phyloP scores from a whole-genome alignment of 2,329 filamentous ascomycete genomes.

The Calonectria hongkongensis region DNA sequence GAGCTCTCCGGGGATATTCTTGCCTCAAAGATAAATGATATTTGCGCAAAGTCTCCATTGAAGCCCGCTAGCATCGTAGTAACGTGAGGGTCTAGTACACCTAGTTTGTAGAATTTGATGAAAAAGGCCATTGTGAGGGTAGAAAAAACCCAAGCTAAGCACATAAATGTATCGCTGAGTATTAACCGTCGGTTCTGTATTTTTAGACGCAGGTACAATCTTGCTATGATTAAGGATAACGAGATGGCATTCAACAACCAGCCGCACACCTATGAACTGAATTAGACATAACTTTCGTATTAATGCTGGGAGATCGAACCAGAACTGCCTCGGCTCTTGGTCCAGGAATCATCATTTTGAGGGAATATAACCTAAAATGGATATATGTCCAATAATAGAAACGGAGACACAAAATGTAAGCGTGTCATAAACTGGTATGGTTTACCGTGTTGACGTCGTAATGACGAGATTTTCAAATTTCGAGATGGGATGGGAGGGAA shows the following conservation, averaged over 20 bases:
- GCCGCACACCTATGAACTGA: background rate
- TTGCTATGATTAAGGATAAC: background rate
- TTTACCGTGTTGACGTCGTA: background rate
- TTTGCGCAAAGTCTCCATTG: background rate
- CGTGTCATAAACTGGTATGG: background rate
- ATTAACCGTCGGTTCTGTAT: background rate
- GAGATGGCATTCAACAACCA: background rate
- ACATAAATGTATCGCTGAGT: conserved; percentile 1
- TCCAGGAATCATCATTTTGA: background rate
- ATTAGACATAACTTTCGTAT: background rate
- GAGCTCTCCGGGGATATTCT: too few relatives aligned
- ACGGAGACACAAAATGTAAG: rapidly evolving
- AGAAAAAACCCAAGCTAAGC: conserved; percentile 6
- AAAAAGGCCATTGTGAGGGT: background rate
- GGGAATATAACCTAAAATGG: too few relatives aligned
- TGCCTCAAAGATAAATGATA: background rate
- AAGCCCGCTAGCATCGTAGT: background rate
- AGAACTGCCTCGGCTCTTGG: background rate
- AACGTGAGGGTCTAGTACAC: background rate
- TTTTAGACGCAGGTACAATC: conserved; percentile 3
- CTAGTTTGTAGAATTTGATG: background rate
- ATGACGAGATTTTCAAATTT: background rate
- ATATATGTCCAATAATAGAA: background rate
- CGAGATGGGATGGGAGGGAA: background rate
- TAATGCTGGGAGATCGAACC: background rate